These are phyloP conservation scores for Candida oleophila DNA, from an alignment of 805 yeast genomes.

Conservation along the genomic window DNA sequence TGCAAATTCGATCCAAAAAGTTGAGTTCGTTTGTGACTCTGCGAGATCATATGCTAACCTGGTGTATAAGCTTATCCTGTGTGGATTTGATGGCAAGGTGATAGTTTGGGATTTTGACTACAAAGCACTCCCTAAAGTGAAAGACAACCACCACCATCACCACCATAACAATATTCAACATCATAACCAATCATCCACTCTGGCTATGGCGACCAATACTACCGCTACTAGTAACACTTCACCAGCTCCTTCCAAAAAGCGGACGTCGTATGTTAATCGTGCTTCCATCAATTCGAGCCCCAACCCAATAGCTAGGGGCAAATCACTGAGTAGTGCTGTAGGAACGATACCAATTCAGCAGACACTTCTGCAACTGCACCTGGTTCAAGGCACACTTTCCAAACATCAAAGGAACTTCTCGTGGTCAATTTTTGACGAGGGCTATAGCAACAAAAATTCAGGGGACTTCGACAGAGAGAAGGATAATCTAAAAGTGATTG, in stretches of 20 bases:
- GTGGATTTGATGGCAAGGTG: constrained; percentile 40
- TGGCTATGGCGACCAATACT: background rate
- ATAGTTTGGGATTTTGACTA: constrained; percentile 46
- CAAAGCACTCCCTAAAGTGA: constrained; percentile 38
- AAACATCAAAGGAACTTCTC: background rate
- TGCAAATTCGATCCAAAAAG: constrained; percentile 31
- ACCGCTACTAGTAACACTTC: background rate
- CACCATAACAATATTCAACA: background rate
- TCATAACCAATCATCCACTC: background rate
- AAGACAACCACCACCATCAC: constrained; percentile 11
- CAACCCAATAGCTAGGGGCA: constrained; percentile 1
- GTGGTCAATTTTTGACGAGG: background rate
- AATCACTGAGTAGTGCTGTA: background rate
- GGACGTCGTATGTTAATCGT: background rate
- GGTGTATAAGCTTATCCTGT: constrained; percentile 33
- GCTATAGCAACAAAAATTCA: background rate
- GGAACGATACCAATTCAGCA: background rate
- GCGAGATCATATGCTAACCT: constrained; percentile 7
- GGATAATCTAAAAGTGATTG: background rate
- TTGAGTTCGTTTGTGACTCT: constrained; percentile 24
- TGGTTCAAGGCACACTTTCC: constrained; percentile 1
- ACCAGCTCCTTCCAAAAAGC: background rate
- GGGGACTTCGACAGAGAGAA: background rate
- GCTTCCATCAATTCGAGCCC: background rate
- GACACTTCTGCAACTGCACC: constrained; percentile 1